Base-by-base conservation (phyloP, 768 basidiomycete genomes). In the Cyclocybe cylindracea region DNA sequence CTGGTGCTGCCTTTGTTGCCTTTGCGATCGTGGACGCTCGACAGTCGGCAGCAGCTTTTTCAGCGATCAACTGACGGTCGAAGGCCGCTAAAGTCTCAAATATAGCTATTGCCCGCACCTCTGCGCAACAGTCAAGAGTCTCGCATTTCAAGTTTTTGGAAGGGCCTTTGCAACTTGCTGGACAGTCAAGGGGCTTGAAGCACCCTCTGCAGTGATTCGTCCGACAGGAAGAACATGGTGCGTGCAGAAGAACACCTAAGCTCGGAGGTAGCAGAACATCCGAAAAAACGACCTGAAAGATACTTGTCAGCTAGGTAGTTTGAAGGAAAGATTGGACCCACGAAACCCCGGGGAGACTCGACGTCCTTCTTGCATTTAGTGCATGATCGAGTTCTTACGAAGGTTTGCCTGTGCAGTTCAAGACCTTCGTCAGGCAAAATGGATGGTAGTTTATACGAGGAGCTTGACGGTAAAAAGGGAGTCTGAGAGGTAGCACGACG, bases 121-220 rank as follows among this genome's bases (percentile, higher is more conserved):
- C 71, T 9, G 78, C 66, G 57, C 79, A 82, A 61, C 80, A 82
- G 3, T 61, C 60, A 31, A 66, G 42, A 36, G 76, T 67, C 2
- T 59, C 44, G 57, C 80, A 82, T 3, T 52, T 52, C 3, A 52
- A 19, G 37, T 65, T 68, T 36, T 65, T 67, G 6, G 59, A 42
- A 34, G 56, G 60, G 9, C 79, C 78, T 65, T 72, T 76, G 63
- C 80, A 83, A 2, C 66, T 59, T 10, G 54, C 36, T 5, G 67
- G 55, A 58, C 81, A 83, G 37, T 53, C 35, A 18, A 76, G 36
- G 4, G 69, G 63, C 10, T 58, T 61, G 59, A 78, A 75, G 61
- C 81, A 83, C 8, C 79, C 80, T 46, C 80, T 65, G 61, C 80
- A 81, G 52, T 79, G 72, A 42, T 70, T 74, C 2, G 68, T 74